Percentiles rank a stretch among this genome's conserved stretches.
Evolutionary conservation across 208 protist species (phyloP).

Genomic region (Crithidia bombi): DNA sequence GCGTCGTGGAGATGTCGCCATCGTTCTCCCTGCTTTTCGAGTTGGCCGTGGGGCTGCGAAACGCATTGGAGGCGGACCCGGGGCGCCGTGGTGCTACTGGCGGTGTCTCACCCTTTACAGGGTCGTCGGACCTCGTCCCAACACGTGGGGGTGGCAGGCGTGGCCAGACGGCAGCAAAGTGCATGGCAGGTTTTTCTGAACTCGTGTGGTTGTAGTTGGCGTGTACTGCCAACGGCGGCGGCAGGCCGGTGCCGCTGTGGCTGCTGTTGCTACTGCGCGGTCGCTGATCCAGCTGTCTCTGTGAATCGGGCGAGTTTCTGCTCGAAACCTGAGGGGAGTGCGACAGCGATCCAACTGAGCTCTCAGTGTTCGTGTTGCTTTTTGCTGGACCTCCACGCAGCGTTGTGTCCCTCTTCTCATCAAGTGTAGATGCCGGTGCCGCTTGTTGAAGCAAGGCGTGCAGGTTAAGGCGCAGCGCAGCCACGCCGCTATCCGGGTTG

Average conservation of each 20-base stretch:
- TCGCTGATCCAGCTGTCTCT: too few species aligned
- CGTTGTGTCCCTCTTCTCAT: not conserved
- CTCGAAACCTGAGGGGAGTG: not conserved
- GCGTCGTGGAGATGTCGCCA: not conserved
- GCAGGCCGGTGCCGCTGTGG: not conserved
- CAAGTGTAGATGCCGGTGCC: not conserved
- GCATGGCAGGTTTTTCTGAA: not conserved
- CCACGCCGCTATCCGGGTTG: slow-evolving; percentile 10
- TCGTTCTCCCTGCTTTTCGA: not conserved
- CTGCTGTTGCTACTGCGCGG: not conserved
- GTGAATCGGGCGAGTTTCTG: not conserved
- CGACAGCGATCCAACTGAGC: not conserved
- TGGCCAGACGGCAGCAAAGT: slow-evolving; percentile 2
- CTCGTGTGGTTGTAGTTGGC: not conserved
- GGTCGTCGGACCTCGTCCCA: not conserved
- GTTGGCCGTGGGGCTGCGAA: not conserved
- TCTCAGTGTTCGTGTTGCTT: not conserved
- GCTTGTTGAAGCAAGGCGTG: slow-evolving; percentile 25
- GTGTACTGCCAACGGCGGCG: slow-evolving; percentile 1
- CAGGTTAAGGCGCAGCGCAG: slow-evolving; percentile 26
- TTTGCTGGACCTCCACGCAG: too few species aligned
- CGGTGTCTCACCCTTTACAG: not conserved
- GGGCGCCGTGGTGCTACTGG: not conserved
- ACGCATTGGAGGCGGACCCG: not conserved
- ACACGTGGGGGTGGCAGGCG: not conserved